Evolutionary conservation across 2,329 filamentous ascomycete genomes (phyloP).

Genomic region (Colletotrichum chrysophilum): DNA sequence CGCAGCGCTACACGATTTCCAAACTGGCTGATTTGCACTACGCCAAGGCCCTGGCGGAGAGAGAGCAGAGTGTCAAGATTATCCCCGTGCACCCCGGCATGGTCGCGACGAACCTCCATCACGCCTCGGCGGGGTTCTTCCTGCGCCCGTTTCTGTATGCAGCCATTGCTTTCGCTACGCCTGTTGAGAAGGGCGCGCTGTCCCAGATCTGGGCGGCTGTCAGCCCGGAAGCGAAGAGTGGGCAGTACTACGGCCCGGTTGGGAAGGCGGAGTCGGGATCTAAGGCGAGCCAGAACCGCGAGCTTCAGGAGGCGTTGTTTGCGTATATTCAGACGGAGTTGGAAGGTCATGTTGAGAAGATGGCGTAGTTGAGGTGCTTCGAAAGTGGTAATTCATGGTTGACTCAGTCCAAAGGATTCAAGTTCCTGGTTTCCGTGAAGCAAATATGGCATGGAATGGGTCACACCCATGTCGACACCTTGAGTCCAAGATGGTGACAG

Average conservation of each 20-base stretch:
- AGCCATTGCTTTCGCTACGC: neutral
- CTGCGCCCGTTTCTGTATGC: neutral
- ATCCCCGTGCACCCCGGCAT: conserved; percentile 32
- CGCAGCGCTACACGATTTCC: conserved; percentile 32
- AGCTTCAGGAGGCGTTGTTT: conserved; percentile 39
- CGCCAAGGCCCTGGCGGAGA: conserved; percentile 29
- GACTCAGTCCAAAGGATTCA: neutral
- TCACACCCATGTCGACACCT: neutral
- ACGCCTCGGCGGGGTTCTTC: neutral
- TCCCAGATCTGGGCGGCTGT: conserved; percentile 50
- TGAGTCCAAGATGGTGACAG: neutral
- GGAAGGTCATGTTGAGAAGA: conserved; percentile 19
- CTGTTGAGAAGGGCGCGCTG: conserved; percentile 34
- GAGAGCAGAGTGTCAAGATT: conserved; percentile 27
- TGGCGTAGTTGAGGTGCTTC: neutral
- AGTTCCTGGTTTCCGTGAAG: neutral
- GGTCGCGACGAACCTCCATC: conserved; percentile 30
- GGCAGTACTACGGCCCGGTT: conserved; percentile 38
- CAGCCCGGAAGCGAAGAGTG: conserved; percentile 33
- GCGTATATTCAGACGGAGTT: conserved; percentile 36
- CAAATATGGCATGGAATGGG: neutral
- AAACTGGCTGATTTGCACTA: conserved; percentile 36
- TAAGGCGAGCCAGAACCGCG: conserved; percentile 25
- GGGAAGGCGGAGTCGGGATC: conserved; percentile 24
- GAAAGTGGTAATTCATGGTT: neutral